phyloP scores from a whole-genome alignment of 768 basidiomycete species.

The Thelephora ganbajun region DNA sequence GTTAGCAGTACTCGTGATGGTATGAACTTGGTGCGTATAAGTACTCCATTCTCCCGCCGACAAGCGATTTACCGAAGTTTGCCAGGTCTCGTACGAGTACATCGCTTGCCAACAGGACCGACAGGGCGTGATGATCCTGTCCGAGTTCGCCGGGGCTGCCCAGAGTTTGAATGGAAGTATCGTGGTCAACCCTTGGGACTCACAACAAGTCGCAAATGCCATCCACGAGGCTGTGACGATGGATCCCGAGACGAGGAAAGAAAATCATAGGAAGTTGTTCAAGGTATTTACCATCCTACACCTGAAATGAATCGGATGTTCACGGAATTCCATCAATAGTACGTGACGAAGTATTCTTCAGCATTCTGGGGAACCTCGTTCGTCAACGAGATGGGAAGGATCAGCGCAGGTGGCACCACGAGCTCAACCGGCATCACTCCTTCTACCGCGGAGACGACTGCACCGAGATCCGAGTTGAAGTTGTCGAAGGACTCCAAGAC shows the following conservation, averaged over 20 bases:
- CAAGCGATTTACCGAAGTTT: neutral
- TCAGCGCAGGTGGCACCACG: slow-evolving; percentile 15
- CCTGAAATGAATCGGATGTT: neutral
- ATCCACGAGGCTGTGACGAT: slow-evolving; percentile 92
- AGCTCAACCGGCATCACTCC: neutral
- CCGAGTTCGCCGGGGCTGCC: slow-evolving; percentile 96
- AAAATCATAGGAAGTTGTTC: slow-evolving; percentile 92
- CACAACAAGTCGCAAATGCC: slow-evolving; percentile 96
- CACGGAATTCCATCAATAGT: slow-evolving; percentile 19
- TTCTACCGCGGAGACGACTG: no score
- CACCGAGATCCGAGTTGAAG: no score
- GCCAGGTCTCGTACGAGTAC: slow-evolving; percentile 95
- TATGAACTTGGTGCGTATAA: slow-evolving; percentile 85
- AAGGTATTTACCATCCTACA: slow-evolving; percentile 29
- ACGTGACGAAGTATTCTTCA: slow-evolving; percentile 89
- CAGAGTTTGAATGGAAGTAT: slow-evolving; percentile 91
- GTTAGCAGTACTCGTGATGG: slow-evolving; percentile 94
- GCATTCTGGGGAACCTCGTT: slow-evolving; percentile 89
- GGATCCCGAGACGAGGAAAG: slow-evolving; percentile 66
- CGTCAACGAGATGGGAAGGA: slow-evolving; percentile 68
- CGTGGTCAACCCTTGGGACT: slow-evolving; percentile 99
- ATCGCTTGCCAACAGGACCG: slow-evolving; percentile 87
- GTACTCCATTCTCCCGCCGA: neutral
- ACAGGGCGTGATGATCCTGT: slow-evolving; percentile 94
- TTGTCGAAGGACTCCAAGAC: no score